Percentiles rank a stretch among this genome's conserved stretches.
These are phyloP conservation scores for Bacidia rubella DNA, from an alignment of 495 filamentous ascomycete species.

Conservation along the genomic window DNA sequence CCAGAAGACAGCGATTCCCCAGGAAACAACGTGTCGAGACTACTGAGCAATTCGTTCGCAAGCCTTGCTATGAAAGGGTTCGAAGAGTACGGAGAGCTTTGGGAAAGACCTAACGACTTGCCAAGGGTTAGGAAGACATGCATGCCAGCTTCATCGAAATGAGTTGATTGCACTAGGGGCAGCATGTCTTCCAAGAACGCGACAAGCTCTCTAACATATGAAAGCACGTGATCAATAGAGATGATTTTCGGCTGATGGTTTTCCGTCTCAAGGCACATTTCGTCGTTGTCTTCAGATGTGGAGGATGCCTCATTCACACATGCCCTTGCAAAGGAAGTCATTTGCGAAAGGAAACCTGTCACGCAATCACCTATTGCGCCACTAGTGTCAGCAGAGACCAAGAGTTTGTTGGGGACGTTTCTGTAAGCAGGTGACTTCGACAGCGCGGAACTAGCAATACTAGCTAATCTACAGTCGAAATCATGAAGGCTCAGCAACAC, in stretches of 20 bases:
- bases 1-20: constrained; percentile 52
- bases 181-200: constrained; percentile 20
- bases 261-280: too few relatives aligned
- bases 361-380: too few relatives aligned
- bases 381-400: too few relatives aligned
- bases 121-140: constrained; percentile 41
- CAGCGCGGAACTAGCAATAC: constrained; percentile 23
- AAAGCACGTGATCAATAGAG: too few relatives aligned
- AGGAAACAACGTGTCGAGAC: too few relatives aligned
- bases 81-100: not conserved
- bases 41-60: constrained; percentile 24
- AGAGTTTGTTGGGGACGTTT: not conserved
- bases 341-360: too few relatives aligned
- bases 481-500: constrained; percentile 31
- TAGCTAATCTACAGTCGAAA: constrained; percentile 18
- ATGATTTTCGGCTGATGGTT: too few relatives aligned
- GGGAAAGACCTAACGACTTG: constrained; percentile 21
- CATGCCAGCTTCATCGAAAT: constrained; percentile 41
- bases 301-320: too few relatives aligned
- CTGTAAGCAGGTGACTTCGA: constrained; percentile 30
- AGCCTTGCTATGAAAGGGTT: constrained; percentile 15
- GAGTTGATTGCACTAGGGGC: constrained; percentile 12
- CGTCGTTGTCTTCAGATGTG: too few relatives aligned
- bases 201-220: constrained; percentile 10
- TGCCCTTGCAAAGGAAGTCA: too few relatives aligned